phyloP scores from a whole-genome alignment of 2,329 filamentous ascomycete genomes.

The Aschersonia sp. region DNA sequence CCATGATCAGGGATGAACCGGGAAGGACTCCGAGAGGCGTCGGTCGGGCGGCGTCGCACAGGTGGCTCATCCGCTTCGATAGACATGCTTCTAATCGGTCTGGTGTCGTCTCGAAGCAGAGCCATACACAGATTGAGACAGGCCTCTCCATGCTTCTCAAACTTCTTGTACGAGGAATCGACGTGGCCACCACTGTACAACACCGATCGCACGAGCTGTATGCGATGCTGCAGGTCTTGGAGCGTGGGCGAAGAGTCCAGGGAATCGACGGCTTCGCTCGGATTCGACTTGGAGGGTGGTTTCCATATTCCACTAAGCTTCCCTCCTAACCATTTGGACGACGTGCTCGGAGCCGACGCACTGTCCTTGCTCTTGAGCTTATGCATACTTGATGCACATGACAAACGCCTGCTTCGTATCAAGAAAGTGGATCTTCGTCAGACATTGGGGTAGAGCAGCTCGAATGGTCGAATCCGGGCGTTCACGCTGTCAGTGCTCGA shows the following conservation, averaged over 20 bases:
- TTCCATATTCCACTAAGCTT: neutral
- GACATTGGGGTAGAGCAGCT: neutral
- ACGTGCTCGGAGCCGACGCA: neutral
- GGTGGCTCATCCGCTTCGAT: neutral
- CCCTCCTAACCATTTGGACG: neutral
- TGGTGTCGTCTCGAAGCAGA: neutral
- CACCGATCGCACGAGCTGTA: neutral
- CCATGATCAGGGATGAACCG: conserved; percentile 14
- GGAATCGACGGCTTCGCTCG: neutral
- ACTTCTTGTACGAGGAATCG: neutral
- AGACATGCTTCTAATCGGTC: neutral
- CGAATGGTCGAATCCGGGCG: neutral
- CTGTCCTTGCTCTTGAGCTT: neutral
- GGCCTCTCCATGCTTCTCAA: neutral
- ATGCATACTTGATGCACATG: neutral
- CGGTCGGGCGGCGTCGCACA: neutral
- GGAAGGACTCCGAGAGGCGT: neutral
- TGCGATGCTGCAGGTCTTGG: neutral
- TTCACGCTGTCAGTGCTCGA: neutral
- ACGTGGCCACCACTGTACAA: neutral
- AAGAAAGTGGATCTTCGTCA: neutral
- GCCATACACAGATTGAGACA: neutral
- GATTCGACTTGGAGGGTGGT: neutral
- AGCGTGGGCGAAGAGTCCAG: neutral
- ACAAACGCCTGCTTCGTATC: neutral